A percentile compares a stretch with the other conserved stretches of the same genome.
These are phyloP conservation scores for Yamadazyma epiphylla DNA, from an alignment of 1,139 yeast species.

Conservation along the genomic window DNA sequence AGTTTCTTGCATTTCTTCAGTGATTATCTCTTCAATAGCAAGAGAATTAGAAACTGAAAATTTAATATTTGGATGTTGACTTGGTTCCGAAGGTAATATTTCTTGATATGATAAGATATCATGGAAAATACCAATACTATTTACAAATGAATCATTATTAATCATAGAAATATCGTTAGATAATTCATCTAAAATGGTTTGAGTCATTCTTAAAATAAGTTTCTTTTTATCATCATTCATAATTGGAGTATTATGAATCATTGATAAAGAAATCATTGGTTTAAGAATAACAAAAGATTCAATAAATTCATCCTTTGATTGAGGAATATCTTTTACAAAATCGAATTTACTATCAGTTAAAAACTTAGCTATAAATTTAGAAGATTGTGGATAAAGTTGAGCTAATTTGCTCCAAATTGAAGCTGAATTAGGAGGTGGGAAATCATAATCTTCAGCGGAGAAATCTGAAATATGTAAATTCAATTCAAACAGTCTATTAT, in stretches of 20 bases:
- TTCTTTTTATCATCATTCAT: too few species aligned
- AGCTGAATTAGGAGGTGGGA: too few species aligned
- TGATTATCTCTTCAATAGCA: conserved; percentile 17
- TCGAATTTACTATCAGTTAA: too few species aligned
- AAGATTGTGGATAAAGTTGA: too few species aligned
- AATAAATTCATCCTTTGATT: too few species aligned
- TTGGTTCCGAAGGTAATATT: conserved; percentile 29
- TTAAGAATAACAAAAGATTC: too few species aligned
- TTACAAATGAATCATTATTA: conserved; percentile 14
- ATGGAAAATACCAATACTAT: conserved; percentile 45
- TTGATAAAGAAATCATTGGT: too few species aligned
- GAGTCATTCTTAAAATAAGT: too few species aligned
- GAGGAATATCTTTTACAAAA: too few species aligned
- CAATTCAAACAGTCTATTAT: conserved; percentile 12
- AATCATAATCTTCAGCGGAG: conserved; percentile 37
- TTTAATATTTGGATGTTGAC: conserved; percentile 12
- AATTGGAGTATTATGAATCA: too few species aligned
- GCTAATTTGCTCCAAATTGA: too few species aligned
- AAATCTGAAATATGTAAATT: conserved; percentile 18
- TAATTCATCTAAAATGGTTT: conserved; percentile 3
- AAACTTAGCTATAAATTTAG: too few species aligned
- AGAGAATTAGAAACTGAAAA: conserved; percentile 8
- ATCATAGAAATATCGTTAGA: conserved; percentile 2
- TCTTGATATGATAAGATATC: conserved; percentile 44
- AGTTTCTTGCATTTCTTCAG: conserved; percentile 21